A percentile compares a stretch with the other conserved stretches of the same genome.
Conservation (phyloP, 805 yeast genomes). For the Wickerhamomyces strasburgensis region DNA sequence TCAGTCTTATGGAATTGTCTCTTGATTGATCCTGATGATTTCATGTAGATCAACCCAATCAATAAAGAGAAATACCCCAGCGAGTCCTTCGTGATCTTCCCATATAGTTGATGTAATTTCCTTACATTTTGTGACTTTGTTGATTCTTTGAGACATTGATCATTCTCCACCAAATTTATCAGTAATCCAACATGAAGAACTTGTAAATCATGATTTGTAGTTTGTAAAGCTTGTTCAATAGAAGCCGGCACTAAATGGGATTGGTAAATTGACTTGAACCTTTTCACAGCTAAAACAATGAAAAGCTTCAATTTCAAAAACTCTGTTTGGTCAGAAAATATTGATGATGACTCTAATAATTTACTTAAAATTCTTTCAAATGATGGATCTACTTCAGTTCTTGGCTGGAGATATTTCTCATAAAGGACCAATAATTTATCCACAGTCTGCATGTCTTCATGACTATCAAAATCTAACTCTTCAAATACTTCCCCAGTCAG, state of each 20-base stretch:
- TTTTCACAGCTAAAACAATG: constrained; percentile 16
- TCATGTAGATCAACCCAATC: constrained; percentile 13
- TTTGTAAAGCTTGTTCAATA: background rate
- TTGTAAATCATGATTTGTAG: constrained; percentile 10
- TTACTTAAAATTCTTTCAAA: constrained; percentile 1
- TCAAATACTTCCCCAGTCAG: background rate
- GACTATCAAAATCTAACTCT: background rate
- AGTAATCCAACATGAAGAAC: constrained; percentile 20
- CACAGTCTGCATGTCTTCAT: constrained; percentile 4
- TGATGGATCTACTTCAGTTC: background rate
- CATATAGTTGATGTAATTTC: constrained; percentile 10
- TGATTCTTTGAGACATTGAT: constrained; percentile 1
- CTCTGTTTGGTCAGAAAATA: background rate
- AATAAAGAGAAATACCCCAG: constrained; percentile 17
- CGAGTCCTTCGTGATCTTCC: constrained; percentile 1
- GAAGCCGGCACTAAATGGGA: constrained; percentile 1
- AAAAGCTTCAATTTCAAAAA: constrained; percentile 13
- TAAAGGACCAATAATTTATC: constrained; percentile 13
- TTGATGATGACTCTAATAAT: background rate
- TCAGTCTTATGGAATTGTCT: constrained; percentile 15
- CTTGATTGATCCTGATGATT: constrained; percentile 1
- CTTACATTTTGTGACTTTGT: background rate
- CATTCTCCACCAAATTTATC: constrained; percentile 17
- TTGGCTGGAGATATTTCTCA: constrained; percentile 9
- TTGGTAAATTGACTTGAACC: constrained; percentile 2